Evolutionary conservation across 768 basidiomycete genomes (phyloP), one percentile per base, ranked within the genome.

Genomic region (Suillus sp.): DNA sequence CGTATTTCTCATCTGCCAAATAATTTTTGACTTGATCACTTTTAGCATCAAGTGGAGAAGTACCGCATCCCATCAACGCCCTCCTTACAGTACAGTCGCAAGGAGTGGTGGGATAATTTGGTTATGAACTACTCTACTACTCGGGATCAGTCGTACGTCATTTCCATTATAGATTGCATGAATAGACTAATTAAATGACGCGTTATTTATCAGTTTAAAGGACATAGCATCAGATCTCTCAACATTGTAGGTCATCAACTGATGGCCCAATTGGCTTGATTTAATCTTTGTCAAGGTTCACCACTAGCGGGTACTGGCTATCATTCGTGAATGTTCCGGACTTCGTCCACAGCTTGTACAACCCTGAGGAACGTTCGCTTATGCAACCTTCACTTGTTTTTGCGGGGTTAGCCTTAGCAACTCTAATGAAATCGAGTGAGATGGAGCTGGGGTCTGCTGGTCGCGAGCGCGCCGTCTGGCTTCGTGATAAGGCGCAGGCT

Each of bases 331-430:
- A 90, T 69, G 71, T 86, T 20, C 76, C 79, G 14, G 79, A 80
- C 45, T 83, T 92, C 68, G 72, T 85, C 64, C 78, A 79, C 58
- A 81, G 78, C 61, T 73, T 93, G 54, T 79, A 75, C 66, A 77
- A 83, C 66, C 79, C 84, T 1, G 80, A 80, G n/a, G 77, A 82
- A 34, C 84, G 88, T 16, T 70, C 79, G 25, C 75, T 74, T 16
- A 84, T 92, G 64, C 91, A 92, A 65, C 91, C 92, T 7, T 81
- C 90, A 0, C 84, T 93, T 62, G 81, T 93, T 53, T 80, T 87
- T 35, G 82, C 91, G 2, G 82, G 81, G 8, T 78, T 93, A 37
- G 92, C 92, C 1, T 80, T 93, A 77, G 84, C 89, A 0, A 86
- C 80, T 38, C 79, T 93, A 14, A 86, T 91, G 82, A 83, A 84